A percentile compares a stretch with the other conserved stretches of the same genome.
phyloP scores from a whole-genome alignment of 1,284 basidiomycete genomes.

The Sporisorium reilianum region DNA sequence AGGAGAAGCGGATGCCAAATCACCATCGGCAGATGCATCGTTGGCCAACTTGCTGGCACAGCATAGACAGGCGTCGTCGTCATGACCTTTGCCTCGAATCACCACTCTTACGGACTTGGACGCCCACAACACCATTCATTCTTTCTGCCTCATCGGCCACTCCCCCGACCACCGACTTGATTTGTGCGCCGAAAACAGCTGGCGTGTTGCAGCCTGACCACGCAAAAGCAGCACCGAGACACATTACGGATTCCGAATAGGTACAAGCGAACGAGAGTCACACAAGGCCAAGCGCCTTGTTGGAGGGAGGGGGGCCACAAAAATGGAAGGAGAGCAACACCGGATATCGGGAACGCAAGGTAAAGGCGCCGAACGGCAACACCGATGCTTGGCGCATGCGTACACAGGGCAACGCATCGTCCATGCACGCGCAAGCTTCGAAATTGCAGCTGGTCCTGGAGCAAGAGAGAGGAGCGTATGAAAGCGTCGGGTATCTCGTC shows the following conservation, averaged over 20 bases:
- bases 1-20: slow-evolving; percentile 8
- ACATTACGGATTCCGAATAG: slow-evolving; percentile 2
- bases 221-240: background rate
- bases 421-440: slow-evolving; percentile 1
- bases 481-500: slow-evolving; percentile 36
- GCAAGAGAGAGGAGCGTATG: background rate
- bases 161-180: background rate
- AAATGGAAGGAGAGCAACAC: background rate
- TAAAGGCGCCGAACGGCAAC: background rate
- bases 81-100: slow-evolving; percentile 9
- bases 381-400: background rate
- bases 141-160: background rate
- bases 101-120: background rate
- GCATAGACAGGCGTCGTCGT: slow-evolving; percentile 17
- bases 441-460: background rate
- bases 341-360: background rate
- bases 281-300: background rate
- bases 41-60: slow-evolving; percentile 37
- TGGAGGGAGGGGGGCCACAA: background rate
- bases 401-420: background rate
- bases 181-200: background rate
- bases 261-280: slow-evolving; percentile 2
- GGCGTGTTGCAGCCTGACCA: background rate
- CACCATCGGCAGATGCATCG: slow-evolving; percentile 22
- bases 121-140: slow-evolving; percentile 2